Conservation (phyloP, 1,284 basidiomycete genomes). For the Erythrobasidium hasegawianum region DNA sequence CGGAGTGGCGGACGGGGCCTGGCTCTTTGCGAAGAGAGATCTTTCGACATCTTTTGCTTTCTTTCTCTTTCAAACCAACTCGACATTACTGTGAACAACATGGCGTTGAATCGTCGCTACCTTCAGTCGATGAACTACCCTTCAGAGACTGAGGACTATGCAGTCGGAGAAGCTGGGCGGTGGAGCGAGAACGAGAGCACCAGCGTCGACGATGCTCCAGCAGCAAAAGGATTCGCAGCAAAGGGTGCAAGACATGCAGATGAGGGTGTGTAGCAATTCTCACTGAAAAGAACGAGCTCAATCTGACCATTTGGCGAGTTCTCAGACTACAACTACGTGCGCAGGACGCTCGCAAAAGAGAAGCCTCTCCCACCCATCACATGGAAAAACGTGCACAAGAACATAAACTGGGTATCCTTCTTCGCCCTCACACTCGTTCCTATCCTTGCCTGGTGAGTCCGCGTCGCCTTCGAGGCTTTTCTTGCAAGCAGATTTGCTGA, state of each 20-base stretch:
- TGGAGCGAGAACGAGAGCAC: constrained; percentile 23
- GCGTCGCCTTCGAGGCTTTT: no score
- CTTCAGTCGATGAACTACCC: constrained; percentile 1
- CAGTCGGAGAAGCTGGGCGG: not conserved
- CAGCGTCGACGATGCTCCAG: not conserved
- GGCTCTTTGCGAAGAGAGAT: no score
- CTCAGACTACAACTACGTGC: constrained; percentile 67
- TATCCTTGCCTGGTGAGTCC: constrained; percentile 56
- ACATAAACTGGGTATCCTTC: constrained; percentile 74
- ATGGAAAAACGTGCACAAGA: constrained; percentile 62
- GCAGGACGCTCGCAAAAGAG: constrained; percentile 70
- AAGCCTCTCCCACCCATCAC: constrained; percentile 70
- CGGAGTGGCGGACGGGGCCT: no score
- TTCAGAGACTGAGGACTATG: constrained; percentile 30
- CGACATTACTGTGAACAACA: not conserved
- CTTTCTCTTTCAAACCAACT: no score
- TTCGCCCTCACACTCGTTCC: constrained; percentile 71
- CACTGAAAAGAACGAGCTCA: constrained; percentile 12
- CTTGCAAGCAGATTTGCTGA: no score
- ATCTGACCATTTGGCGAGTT: no score
- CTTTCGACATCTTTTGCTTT: no score
- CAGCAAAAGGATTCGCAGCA: constrained; percentile 2
- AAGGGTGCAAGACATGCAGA: constrained; percentile 7
- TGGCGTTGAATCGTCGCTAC: not conserved
- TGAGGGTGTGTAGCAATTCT: not conserved